Evolutionary conservation across 352 stramenopile species (phyloP).

Genomic region (Phytopythium ostracodes): DNA sequence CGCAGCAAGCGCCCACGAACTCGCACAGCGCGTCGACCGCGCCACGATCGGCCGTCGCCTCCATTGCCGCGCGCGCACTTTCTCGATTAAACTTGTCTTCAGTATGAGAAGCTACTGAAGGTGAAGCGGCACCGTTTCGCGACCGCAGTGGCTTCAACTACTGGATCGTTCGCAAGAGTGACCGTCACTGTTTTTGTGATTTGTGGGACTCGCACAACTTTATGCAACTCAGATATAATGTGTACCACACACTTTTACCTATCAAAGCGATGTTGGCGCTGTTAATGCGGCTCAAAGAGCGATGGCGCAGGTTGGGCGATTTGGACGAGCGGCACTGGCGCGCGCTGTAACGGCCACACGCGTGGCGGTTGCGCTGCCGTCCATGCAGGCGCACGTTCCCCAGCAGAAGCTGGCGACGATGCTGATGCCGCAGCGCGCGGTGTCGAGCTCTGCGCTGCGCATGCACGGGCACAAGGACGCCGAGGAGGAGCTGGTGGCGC

Average conservation of each 20-base stretch:
- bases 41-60: conserved; percentile 1
- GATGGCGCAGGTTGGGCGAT: conserved; percentile 17
- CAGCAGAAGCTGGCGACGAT: background rate
- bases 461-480: conserved; percentile 21
- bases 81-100: conserved; percentile 9
- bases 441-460: conserved; percentile 22
- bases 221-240: background rate
- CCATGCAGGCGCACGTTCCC: background rate
- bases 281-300: background rate
- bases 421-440: conserved; percentile 11
- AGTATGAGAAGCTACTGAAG: background rate
- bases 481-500: conserved; percentile 33
- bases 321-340: conserved; percentile 10
- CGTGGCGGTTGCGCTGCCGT: conserved; percentile 3
- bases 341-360: background rate
- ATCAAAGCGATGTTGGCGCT: background rate
- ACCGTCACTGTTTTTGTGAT: background rate
- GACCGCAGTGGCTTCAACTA: conserved; percentile 1
- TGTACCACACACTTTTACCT: background rate
- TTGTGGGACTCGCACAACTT: background rate
- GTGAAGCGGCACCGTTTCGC: conserved; percentile 4
- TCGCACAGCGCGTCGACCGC: conserved; percentile 25
- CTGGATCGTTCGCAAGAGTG: background rate
- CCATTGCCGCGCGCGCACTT: conserved; percentile 15
- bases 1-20: conserved; percentile 21